phyloP scores from a whole-genome alignment of 169 alveolate genomes.

The Toxoplasma gondii region DNA sequence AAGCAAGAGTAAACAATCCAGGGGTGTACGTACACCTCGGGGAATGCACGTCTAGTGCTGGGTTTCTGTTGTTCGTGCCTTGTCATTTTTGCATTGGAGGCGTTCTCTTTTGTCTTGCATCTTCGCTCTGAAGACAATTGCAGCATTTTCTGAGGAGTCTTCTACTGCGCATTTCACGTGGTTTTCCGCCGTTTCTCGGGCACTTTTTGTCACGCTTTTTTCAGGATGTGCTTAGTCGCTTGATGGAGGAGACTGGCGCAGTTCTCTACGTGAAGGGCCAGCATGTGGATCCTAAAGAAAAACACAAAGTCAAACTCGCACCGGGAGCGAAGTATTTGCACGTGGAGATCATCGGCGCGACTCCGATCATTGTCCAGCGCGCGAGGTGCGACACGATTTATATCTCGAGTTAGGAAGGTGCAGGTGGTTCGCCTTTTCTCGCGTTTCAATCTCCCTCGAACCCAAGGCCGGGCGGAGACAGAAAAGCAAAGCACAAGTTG shows the following conservation, averaged over 20 bases:
- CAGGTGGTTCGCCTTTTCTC: not conserved
- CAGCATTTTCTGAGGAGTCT: too few species aligned
- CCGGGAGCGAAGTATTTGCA: constrained; percentile 80
- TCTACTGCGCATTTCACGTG: too few species aligned
- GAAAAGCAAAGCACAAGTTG: not conserved
- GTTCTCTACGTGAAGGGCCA: constrained; percentile 86
- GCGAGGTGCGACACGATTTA: constrained; percentile 76
- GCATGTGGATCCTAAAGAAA: constrained; percentile 78
- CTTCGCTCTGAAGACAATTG: too few species aligned
- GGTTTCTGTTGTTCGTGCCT: too few species aligned
- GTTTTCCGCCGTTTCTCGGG: too few species aligned
- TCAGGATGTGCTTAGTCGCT: constrained; percentile 80
- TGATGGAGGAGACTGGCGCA: constrained; percentile 85
- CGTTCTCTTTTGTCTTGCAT: too few species aligned
- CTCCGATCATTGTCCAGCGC: constrained; percentile 83
- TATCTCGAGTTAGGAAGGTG: not conserved
- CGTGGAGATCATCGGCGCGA: constrained; percentile 85
- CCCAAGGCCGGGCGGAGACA: too few species aligned
- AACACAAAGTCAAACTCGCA: constrained; percentile 70
- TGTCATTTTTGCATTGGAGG: too few species aligned
- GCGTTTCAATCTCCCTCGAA: not conserved
- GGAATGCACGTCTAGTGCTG: too few species aligned
- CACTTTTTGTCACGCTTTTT: not conserved
- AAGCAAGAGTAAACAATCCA: too few species aligned
- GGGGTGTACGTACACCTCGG: too few species aligned